Evolutionary conservation across 2,329 filamentous ascomycete genomes (phyloP), one percentile per base, ranked within the genome.

Genomic region (Falciphora oryzae): DNA sequence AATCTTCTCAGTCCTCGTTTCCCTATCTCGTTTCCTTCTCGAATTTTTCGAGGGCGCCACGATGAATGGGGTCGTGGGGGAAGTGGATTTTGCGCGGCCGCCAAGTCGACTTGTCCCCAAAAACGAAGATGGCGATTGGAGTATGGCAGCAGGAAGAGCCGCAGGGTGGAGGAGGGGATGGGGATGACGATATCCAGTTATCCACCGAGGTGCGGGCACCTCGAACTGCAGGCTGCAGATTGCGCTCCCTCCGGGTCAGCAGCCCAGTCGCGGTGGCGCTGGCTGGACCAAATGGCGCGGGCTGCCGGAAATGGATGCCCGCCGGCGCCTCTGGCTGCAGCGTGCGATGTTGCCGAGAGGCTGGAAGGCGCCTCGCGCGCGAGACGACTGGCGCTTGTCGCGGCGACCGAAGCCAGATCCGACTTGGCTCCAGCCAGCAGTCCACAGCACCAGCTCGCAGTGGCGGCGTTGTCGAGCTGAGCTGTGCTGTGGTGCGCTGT

Each of bases 1-100:
- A 25, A 13, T 38, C 18, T 22, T 16, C 18, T 28, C 22, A 18
- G 32, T 61, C 14, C 59, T 11, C 10, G 16, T 27, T 29, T 31
- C 16, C 57, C 57, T 11, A 18, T n/a, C 44, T 11, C 44, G 18
- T 22, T n/a, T n/a, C 44, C 44, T 53, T 53, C 44, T 53, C 44
- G 44, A 53, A 53, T 53, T 53, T 53, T 53, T 53, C 44, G 44
- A 53, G 22, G 44, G 18, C 22, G 18, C 44, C 59, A 61, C 27
- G 32, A 44, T 50, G 27, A 61, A 50, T n/a, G 29, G 25, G n/a
- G 11, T 61, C 50, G 38, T 50, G 60, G 38, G n/a, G 57, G 57
- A 27, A 58, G 25, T 58, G 25, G 57, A 4, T 58, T 58, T 58
- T 58, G 29, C 11, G 25, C 57, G 27, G 4, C 6, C 44, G 44